Percentiles rank a stretch among this genome's conserved stretches.
Conservation (phyloP, 352 stramenopile species). For the Pilasporangium apinafurcum region DNA sequence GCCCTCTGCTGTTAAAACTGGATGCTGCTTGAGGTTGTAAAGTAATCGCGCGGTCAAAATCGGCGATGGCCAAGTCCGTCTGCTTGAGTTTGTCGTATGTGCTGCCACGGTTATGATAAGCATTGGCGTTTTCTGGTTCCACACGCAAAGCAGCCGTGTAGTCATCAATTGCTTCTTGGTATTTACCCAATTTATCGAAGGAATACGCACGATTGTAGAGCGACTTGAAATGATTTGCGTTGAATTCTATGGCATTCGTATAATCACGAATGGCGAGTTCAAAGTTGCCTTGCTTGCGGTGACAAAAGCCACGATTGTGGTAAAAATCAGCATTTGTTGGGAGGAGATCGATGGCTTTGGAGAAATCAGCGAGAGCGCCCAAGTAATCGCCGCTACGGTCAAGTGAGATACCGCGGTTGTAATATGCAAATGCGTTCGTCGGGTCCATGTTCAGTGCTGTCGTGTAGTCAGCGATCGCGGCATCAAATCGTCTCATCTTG, state of each 20-base stretch:
- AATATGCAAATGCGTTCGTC: slow-evolving; percentile 68
- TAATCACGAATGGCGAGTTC: slow-evolving; percentile 78
- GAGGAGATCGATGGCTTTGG: slow-evolving; percentile 67
- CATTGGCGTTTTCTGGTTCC: slow-evolving; percentile 70
- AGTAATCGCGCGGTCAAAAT: slow-evolving; percentile 62
- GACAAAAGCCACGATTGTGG: slow-evolving; percentile 81
- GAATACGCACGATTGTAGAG: slow-evolving; percentile 87
- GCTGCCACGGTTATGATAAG: slow-evolving; percentile 79
- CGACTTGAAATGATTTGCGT: slow-evolving; percentile 83
- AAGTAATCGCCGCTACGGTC: slow-evolving; percentile 80
- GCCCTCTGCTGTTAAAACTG: slow-evolving; percentile 78
- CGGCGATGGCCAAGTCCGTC: slow-evolving; percentile 43
- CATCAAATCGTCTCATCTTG: slow-evolving; percentile 73
- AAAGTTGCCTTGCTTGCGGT: slow-evolving; percentile 77
- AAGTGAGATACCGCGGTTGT: slow-evolving; percentile 82
- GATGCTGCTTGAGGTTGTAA: slow-evolving; percentile 52
- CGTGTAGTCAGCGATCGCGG: slow-evolving; percentile 74
- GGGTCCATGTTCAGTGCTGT: slow-evolving; percentile 61
- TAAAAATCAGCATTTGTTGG: slow-evolving; percentile 75
- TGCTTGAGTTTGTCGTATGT: slow-evolving; percentile 76
- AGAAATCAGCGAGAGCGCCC: slow-evolving; percentile 80
- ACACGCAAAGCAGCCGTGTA: slow-evolving; percentile 70
- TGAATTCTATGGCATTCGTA: slow-evolving; percentile 55
- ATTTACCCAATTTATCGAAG: slow-evolving; percentile 74
- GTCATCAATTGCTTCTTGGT: slow-evolving; percentile 55